Conservation (phyloP, 176 grass and related monocot species). For the barley (Hordeum vulgare) region DNA sequence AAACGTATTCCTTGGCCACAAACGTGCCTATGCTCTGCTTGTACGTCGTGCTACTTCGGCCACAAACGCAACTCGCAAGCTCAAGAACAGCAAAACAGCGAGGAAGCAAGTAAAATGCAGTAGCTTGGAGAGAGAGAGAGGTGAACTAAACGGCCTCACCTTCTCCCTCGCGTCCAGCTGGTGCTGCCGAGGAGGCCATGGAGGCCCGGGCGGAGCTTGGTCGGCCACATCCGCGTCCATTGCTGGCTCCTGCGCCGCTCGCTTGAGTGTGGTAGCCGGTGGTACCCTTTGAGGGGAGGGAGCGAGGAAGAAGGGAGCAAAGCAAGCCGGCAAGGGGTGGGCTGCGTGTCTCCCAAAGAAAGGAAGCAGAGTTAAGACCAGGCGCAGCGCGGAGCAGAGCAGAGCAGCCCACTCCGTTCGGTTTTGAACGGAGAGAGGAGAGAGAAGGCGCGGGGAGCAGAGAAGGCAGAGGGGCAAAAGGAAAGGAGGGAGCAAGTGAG, state of each 20-base stretch:
- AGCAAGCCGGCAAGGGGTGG: not conserved
- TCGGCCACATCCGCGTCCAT: constrained; percentile 16
- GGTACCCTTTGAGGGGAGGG: not conserved
- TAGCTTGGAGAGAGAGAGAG: not conserved
- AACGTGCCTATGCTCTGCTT: not conserved
- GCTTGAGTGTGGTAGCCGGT: not conserved
- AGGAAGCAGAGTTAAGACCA: constrained; percentile 3
- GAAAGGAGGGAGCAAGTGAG: constrained; percentile 31
- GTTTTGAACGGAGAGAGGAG: not conserved
- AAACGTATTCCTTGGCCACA: no score
- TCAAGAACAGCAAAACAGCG: not conserved
- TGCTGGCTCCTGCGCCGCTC: not conserved
- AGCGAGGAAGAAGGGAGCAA: not conserved
- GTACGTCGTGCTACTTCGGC: not conserved
- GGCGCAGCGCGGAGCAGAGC: not conserved
- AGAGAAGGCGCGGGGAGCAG: not conserved
- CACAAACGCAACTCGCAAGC: not conserved
- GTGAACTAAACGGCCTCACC: not conserved
- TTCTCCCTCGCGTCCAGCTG: not conserved
- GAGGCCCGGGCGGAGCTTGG: constrained; percentile 4
- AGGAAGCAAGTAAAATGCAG: not conserved
- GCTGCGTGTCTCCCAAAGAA: constrained; percentile 11
- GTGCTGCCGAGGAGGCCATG: constrained; percentile 21
- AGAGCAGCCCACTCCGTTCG: not conserved
- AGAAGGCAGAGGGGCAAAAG: constrained; percentile 24